Evolutionary conservation across 2,329 filamentous ascomycete species (phyloP), one percentile per base, ranked within the genome.

Genomic region (Calonectria pseudoturangicola): DNA sequence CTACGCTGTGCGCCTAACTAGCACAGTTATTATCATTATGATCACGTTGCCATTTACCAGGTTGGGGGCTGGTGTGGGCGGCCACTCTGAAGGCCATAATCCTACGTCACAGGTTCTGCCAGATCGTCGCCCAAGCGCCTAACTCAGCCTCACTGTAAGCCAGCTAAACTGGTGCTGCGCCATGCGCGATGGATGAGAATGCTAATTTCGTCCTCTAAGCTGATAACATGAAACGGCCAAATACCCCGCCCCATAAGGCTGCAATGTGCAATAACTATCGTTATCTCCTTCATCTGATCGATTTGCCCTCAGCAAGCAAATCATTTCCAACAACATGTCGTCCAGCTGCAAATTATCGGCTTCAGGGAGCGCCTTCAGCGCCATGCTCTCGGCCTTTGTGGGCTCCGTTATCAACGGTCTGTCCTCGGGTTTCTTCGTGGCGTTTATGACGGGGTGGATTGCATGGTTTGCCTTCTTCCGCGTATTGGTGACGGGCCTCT

Each of bases 321-420:
- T 30, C 15, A 7, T 25, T 39, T 16, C 13, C 13, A 41, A 15
- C 25, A 41, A 4, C 33, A 60, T 60, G 54, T 60, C 54, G 21
- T 60, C 54, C 13, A 8, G 54, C 36, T 60, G 54, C 54, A 28
- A 7, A 28, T 16, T 60, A 12, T 60, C 54, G 33, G 33, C 54
- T 1, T 60, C 54, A n/a, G 54, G 33, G 10, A 41, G 33, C 33
- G 54, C 54, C 4, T 60, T 60, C 25, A 60, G 54, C 54, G 54
- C 54, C 33, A 60, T 60, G 54, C 54, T 60, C 12, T 41, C 54
- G 2, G 54, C 54, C 36, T 60, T 60, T 25, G 54, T 60, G 54
- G 54, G 54, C 21, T 60, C 54, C 36, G 54, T 60, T 21, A 60
- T 60, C n/a, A 60, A 60, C 54, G 54, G 54, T 21, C 54, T 60